phyloP scores from a whole-genome alignment of 2,329 filamentous ascomycete species.

The Didymella glomerata region DNA sequence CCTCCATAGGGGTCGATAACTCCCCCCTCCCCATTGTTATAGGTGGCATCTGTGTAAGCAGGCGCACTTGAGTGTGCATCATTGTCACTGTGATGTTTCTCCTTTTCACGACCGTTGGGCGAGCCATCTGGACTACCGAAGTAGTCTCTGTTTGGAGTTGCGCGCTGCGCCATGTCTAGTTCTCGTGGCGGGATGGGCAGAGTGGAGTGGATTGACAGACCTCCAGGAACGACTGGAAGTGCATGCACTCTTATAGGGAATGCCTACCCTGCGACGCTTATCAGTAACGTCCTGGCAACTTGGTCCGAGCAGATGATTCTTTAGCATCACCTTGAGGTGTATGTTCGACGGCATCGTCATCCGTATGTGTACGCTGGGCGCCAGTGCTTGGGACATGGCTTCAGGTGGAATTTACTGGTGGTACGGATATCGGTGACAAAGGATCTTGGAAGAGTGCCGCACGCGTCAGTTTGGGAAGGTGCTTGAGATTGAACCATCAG shows the following conservation, averaged over 20 bases:
- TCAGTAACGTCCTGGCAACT: not conserved
- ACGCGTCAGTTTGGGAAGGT: not conserved
- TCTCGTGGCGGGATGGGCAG: not conserved
- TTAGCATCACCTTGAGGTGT: not conserved
- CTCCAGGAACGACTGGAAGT: not conserved
- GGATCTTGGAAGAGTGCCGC: too few relatives aligned
- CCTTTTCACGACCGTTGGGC: not conserved
- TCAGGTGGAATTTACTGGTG: not conserved
- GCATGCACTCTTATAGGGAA: not conserved
- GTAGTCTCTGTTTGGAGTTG: not conserved
- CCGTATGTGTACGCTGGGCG: conserved; percentile 7
- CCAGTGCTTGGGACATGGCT: conserved; percentile 11
- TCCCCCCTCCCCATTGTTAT: conserved; percentile 11
- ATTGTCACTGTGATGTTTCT: not conserved
- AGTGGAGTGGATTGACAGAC: not conserved
- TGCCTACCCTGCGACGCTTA: not conserved
- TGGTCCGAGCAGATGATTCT: not conserved
- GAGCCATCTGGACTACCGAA: not conserved
- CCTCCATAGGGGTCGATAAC: conserved; percentile 17
- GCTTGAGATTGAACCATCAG: not conserved
- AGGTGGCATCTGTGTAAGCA: not conserved
- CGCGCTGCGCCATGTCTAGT: not conserved
- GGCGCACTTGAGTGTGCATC: not conserved
- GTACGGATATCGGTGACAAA: not conserved
- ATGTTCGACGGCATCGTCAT: conserved; percentile 3